These are phyloP conservation scores for Stellera chamaejasme DNA, from an alignment of 345 rosid species.

Conservation along the genomic window DNA sequence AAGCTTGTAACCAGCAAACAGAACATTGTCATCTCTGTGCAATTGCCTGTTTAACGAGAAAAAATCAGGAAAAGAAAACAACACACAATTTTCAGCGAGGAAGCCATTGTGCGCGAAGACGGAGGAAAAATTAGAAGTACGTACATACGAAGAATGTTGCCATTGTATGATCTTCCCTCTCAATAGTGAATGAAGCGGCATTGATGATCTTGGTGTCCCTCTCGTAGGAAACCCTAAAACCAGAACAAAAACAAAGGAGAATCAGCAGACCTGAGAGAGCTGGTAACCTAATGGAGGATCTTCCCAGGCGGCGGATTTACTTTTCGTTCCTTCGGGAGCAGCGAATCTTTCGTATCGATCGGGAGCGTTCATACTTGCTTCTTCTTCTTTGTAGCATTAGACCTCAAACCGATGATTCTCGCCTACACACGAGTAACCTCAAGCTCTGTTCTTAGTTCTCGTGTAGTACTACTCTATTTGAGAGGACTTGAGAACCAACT, in stretches of 20 bases:
- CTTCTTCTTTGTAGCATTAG: background rate
- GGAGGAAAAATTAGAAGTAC: too few species aligned
- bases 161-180: conserved; percentile 86
- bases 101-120: background rate
- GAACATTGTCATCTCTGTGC: conserved; percentile 84
- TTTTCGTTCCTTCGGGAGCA: conserved; percentile 84
- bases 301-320: conserved; percentile 17
- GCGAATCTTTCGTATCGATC: conserved; percentile 88
- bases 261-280: conserved; percentile 1
- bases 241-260: conserved; percentile 6
- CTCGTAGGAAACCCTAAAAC: conserved; percentile 76
- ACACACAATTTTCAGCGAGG: background rate
- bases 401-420: too few species aligned
- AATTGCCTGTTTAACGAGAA: conserved; percentile 48
- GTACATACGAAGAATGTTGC: conserved; percentile 82
- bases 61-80: background rate
- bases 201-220: conserved; percentile 89
- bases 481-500: too few species aligned
- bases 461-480: too few species aligned
- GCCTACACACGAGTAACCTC: too few species aligned
- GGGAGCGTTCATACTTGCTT: conserved; percentile 72
- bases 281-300: background rate
- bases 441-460: too few species aligned
- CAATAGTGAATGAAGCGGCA: conserved; percentile 76
- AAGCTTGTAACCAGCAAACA: conserved; percentile 94